Base-by-base conservation (phyloP, 2,329 filamentous ascomycete genomes). In the Hymenoscyphus salicellus region DNA sequence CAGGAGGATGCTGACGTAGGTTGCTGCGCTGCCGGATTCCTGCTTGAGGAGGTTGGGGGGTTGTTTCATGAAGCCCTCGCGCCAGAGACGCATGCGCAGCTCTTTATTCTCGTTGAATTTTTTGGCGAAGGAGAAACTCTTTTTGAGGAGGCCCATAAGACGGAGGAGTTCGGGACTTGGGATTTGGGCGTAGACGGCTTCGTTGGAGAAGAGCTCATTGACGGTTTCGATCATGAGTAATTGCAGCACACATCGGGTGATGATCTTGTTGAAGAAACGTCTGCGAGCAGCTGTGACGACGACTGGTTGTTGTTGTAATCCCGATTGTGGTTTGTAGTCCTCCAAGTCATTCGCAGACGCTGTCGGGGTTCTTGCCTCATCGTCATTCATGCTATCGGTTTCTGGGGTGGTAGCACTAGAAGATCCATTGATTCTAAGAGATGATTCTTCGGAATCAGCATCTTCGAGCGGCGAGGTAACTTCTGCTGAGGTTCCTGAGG, bases 191-290 rank as follows among this genome's bases (percentile, higher is more conserved):
- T 99, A 99, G 17, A 99, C 96, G 0, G 91, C 87, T 75, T 98
- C 93, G 77, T 98, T 99, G 71, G 93, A 96, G 81, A 99, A 99
- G 58, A 99, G 87, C 78, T 99, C 96, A 74, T 96, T 96, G 52
- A 99, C 96, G 0, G 96, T 99, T 78, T 99, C 96, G 72, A 99
- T 99, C 93, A 99, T 99, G 69, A 99, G 87, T 1, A 99, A 86
- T 77, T 99, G 96, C 8, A 99, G 82, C 3, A 99, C 96, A 76
- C 95, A 99, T 70, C 96, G 94, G 16, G 94, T 97, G 78, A 99
- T 99, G 77, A 99, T 99, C 71, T 94, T 91, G 79, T 99, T 99
- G 84, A 99, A 99, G 81, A 97, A 97, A 61, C 93, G 90, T 41
- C 95, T 87, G 30, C 95, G 90, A 0, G 95, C 93, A 2, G 93